phyloP scores from a whole-genome alignment of 192 early-diverging fungal genomes.

The Geranomyces michiganensis region DNA sequence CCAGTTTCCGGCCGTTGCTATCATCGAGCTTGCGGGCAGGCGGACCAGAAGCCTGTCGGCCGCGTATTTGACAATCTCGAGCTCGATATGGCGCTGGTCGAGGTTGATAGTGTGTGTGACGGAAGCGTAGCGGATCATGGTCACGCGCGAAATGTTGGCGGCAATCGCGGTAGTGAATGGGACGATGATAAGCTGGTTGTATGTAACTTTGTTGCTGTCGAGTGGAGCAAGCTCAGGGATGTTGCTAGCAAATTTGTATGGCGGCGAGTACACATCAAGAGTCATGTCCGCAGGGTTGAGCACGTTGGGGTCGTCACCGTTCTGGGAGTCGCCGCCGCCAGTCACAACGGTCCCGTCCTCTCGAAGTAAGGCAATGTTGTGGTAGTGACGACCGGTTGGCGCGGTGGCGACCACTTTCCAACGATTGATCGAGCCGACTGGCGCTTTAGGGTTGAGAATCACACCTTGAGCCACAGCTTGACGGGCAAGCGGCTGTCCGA shows the following conservation, averaged over 20 bases:
- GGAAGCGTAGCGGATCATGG: slow-evolving; percentile 34
- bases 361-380: slow-evolving; percentile 43
- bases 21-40: slow-evolving; percentile 13
- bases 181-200: slow-evolving; percentile 26
- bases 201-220: background rate
- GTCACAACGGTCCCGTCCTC: slow-evolving; percentile 44
- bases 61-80: slow-evolving; percentile 30
- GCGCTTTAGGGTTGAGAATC: slow-evolving; percentile 34
- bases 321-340: slow-evolving; percentile 47
- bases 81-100: slow-evolving; percentile 37
- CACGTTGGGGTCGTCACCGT: slow-evolving; percentile 32
- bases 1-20: slow-evolving; percentile 33
- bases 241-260: slow-evolving; percentile 40
- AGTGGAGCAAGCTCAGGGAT: slow-evolving; percentile 15
- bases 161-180: slow-evolving; percentile 19
- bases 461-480: slow-evolving; percentile 35
- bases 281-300: slow-evolving; percentile 5
- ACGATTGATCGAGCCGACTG: background rate
- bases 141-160: slow-evolving; percentile 12
- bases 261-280: slow-evolving; percentile 30
- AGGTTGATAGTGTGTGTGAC: slow-evolving; percentile 36
- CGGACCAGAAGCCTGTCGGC: slow-evolving; percentile 19
- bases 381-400: slow-evolving; percentile 27
- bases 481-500: slow-evolving; percentile 9
- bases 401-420: slow-evolving; percentile 25